Conservation (phyloP, 1,284 basidiomycete species). For the Kalmanozyma brasiliensis region DNA sequence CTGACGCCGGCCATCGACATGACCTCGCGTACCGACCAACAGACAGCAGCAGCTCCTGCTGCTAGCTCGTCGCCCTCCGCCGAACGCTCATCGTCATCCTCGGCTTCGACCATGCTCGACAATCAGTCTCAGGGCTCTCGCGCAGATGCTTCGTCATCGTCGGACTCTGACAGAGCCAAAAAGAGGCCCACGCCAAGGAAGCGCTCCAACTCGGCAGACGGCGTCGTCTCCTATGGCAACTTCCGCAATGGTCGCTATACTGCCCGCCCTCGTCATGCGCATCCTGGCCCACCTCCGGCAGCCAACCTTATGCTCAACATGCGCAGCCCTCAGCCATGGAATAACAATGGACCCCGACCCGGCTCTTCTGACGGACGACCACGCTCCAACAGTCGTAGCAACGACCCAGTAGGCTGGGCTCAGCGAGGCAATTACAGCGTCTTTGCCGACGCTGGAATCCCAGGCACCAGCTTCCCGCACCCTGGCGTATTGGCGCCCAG, state of each 20-base stretch:
- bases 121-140: slow-evolving; percentile 8
- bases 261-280: slow-evolving; percentile 30
- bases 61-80: slow-evolving; percentile 6
- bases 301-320: slow-evolving; percentile 10
- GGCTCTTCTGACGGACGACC: slow-evolving; percentile 6
- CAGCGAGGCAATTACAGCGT: slow-evolving; percentile 11
- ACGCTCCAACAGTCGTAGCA: slow-evolving; percentile 26
- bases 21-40: not conserved
- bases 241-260: slow-evolving; percentile 25
- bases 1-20: slow-evolving; percentile 7
- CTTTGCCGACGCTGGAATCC: slow-evolving; percentile 28
- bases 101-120: slow-evolving; percentile 6
- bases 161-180: slow-evolving; percentile 2
- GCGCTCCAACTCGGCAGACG: slow-evolving; percentile 35
- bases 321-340: slow-evolving; percentile 22
- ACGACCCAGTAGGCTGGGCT: slow-evolving; percentile 18
- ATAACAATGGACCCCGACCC: slow-evolving; percentile 3
- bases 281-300: slow-evolving; percentile 30
- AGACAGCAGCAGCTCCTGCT: not conserved
- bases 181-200: slow-evolving; percentile 6
- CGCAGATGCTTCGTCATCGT: slow-evolving; percentile 8
- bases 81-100: slow-evolving; percentile 11
- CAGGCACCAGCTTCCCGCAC: slow-evolving; percentile 40
- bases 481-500: slow-evolving; percentile 13
- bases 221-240: slow-evolving; percentile 6